Conservation (phyloP, 257 asterid species). For the Voacanga thouarsii region DNA sequence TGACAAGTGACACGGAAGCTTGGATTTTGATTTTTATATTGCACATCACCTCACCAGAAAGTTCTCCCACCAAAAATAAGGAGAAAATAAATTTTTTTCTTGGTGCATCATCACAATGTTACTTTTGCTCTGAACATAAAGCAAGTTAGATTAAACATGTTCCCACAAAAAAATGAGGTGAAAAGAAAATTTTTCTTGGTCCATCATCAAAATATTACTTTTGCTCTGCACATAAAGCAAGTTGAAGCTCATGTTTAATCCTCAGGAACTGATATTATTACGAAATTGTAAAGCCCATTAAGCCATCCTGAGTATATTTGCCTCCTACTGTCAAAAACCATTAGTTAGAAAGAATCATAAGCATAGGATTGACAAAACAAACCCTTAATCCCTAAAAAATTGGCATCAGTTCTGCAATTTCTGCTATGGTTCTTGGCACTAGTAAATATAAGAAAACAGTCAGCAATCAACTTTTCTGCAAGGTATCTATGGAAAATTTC, state of each 20-base stretch:
- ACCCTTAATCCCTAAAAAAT: not conserved
- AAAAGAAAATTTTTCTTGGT: not conserved
- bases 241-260: not conserved
- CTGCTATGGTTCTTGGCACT: not conserved
- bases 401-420: not conserved
- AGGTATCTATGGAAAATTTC: not conserved
- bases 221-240: not conserved
- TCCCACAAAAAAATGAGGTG: not conserved
- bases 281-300: not conserved
- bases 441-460: not conserved
- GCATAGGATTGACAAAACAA: not conserved
- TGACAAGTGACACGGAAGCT: not conserved
- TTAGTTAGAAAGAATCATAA: not conserved
- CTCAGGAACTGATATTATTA: not conserved
- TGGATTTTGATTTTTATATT: not conserved
- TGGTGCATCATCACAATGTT: not conserved
- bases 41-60: not conserved
- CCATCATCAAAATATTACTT: not conserved
- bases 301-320: not conserved
- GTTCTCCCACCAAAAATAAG: not conserved
- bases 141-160: not conserved
- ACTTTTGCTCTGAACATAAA: not conserved
- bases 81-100: not conserved
- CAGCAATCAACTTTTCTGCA: not conserved
- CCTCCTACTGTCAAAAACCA: not conserved